Percentiles rank a stretch among this genome's conserved stretches.
phyloP scores from a whole-genome alignment of 148 eudicot species.

The Chenopodium quinoa region DNA sequence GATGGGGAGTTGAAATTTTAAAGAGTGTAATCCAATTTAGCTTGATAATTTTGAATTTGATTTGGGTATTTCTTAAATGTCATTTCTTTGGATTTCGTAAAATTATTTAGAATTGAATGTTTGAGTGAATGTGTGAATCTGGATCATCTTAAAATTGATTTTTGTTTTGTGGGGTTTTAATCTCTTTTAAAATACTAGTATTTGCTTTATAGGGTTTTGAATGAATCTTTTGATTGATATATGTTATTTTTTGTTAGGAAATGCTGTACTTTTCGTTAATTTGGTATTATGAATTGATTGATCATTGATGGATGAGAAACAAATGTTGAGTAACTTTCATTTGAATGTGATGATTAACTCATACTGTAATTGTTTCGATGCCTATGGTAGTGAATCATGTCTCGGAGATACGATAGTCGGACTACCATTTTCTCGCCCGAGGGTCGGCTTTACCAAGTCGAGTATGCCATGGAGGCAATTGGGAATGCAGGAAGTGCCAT shows the following conservation, averaged over 20 bases:
- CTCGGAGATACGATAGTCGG: conserved; percentile 89
- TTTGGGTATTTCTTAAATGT: neutral
- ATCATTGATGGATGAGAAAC: neutral
- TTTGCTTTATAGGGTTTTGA: neutral
- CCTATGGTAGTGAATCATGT: conserved; percentile 41
- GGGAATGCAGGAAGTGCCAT: conserved; percentile 91
- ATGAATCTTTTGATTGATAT: neutral
- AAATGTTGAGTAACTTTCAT: neutral
- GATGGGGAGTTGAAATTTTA: too few relatives aligned
- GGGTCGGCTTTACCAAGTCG: conserved; percentile 95
- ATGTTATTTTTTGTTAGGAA: neutral
- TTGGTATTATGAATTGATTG: neutral
- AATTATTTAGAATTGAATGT: neutral
- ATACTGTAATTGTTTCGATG: neutral
- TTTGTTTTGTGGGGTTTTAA: neutral
- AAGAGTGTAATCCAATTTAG: neutral
- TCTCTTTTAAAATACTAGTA: too few relatives aligned
- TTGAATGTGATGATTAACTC: neutral
- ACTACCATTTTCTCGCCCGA: conserved; percentile 95
- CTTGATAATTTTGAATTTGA: neutral
- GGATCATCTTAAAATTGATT: neutral
- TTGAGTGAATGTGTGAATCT: neutral
- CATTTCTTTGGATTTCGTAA: neutral
- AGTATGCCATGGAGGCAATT: conserved; percentile 96
- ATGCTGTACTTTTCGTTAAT: neutral